Evolutionary conservation across 2,329 filamentous ascomycete genomes (phyloP).

Genomic region (Aspergillus floridensis): DNA sequence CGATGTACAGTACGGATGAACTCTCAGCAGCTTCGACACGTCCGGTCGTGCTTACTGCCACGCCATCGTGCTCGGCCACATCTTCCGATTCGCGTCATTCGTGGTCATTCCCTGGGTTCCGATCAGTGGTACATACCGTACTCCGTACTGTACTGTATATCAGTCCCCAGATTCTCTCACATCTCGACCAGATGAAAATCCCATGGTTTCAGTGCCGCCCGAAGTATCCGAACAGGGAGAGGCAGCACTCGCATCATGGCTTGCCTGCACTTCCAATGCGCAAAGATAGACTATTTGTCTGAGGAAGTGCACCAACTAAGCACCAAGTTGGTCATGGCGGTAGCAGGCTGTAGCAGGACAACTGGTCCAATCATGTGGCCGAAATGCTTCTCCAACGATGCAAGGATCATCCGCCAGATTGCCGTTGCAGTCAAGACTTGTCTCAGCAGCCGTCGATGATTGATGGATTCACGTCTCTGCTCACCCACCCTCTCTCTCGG

Average conservation of each 20-base stretch:
- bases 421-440: constrained; percentile 9
- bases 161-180: neutral
- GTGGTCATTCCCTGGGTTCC: neutral
- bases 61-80: neutral
- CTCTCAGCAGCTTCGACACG: neutral
- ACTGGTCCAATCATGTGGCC: constrained; percentile 4
- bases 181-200: neutral
- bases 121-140: neutral
- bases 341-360: neutral
- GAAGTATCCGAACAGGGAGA: neutral
- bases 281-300: neutral
- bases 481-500: neutral
- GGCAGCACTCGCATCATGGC: neutral
- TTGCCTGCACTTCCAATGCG: neutral
- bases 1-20: neutral
- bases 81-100: neutral
- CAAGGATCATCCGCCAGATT: constrained; percentile 17
- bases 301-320: neutral
- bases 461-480: neutral
- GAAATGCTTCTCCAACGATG: constrained; percentile 7
- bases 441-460: neutral
- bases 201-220: neutral
- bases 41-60: neutral
- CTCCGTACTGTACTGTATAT: neutral
- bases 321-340: neutral